Evolutionary conservation across 495 filamentous ascomycete species (phyloP), one percentile per base, ranked within the genome.

Genomic region (Daldinia decipiens): DNA sequence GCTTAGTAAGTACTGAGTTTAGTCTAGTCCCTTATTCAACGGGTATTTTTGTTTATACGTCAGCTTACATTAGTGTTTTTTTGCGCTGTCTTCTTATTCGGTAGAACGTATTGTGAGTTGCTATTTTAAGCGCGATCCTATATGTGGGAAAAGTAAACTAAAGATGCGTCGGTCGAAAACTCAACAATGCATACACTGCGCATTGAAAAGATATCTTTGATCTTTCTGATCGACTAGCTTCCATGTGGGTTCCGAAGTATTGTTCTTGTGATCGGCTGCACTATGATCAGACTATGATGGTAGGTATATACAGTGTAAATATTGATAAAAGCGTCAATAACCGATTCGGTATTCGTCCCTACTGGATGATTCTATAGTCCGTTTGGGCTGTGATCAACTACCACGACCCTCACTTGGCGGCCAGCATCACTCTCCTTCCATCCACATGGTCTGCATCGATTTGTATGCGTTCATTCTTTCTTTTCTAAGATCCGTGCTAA

Each of bases 61-160:
- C 19, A 24, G 43, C 17, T 47, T 47, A 47, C 43, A 47, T 47
- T 47, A 47, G 19, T 24, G 43, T 19, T 21, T 47, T 47, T 21
- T 47, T 47, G 24, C 19, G 17, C 19, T 21, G 34, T 47, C 8
- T 47, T 24, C 17, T 47, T 12, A 24, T 47, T 47, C 43, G 43
- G 9, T 24, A 47, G 17, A 21, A 1, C 8, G 4, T 21, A 21
- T 47, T 19, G 9, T 11, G 19, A 24, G 43, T 47, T 47, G 9
- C 43, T 47, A 47, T 47, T 47, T 47, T 47, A 47, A 47, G 43
- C 19, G 2, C 19, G 43, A 47, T 47, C 43, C 43, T 47, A 21
- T 47, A 19, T 12, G 19, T 47, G 43, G 17, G 8, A 47, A 47
- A 47, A 24, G 9, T 24, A 47, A 12, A 47, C 43, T 47, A 47